Conservation (phyloP, 1,284 basidiomycete genomes). For the Ceratobasidium sp. region DNA sequence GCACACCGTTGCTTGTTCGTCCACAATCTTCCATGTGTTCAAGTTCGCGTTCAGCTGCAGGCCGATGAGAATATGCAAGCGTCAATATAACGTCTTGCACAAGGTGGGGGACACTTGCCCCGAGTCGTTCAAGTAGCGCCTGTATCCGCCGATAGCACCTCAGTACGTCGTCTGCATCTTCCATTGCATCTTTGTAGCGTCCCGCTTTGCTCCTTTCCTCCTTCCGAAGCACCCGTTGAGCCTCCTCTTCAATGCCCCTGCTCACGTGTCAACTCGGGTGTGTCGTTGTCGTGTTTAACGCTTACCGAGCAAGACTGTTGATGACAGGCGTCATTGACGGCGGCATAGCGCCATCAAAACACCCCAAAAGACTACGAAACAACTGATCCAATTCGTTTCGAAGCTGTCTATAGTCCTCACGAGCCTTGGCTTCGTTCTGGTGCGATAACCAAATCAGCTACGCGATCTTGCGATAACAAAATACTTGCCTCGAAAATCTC, state of each 20-base stretch:
- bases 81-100: background rate
- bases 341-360: background rate
- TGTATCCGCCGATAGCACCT: background rate
- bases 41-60: background rate
- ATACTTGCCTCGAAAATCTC: constrained; percentile 2
- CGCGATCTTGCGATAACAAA: background rate
- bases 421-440: background rate
- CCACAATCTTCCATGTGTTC: background rate
- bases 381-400: background rate
- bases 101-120: background rate
- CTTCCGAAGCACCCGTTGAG: background rate
- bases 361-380: background rate
- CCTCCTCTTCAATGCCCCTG: background rate
- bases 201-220: background rate
- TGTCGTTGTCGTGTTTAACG: background rate
- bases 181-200: background rate
- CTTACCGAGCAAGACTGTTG: background rate
- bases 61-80: background rate
- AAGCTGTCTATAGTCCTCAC: background rate
- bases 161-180: background rate
- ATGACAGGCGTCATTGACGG: background rate
- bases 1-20: background rate
- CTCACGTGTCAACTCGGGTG: too few relatives aligned
- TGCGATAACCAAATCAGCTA: background rate
- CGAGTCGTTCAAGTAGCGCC: background rate